These are phyloP conservation scores for Penicillium tannophilum DNA, from an alignment of 495 filamentous ascomycete species.

Conservation along the genomic window DNA sequence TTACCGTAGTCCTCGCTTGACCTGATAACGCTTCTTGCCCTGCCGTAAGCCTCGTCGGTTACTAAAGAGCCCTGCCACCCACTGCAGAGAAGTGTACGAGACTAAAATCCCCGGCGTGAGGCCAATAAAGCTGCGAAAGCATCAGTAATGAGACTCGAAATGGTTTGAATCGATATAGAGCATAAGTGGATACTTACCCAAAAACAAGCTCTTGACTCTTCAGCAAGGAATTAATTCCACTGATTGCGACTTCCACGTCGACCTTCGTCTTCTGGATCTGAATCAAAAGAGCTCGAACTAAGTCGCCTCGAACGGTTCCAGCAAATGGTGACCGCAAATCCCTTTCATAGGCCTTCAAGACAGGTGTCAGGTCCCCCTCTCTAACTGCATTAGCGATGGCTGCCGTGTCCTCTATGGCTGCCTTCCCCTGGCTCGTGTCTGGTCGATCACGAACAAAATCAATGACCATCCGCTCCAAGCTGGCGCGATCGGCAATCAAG, in stretches of 20 bases:
- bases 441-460: slow-evolving; percentile 87
- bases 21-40: slow-evolving; percentile 61
- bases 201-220: slow-evolving; percentile 98
- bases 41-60: slow-evolving; percentile 64
- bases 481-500: slow-evolving; percentile 83
- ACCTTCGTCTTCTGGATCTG: slow-evolving; percentile 99
- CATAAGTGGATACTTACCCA: slow-evolving; percentile 51
- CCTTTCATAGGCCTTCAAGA: slow-evolving; percentile 85
- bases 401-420: slow-evolving; percentile 59
- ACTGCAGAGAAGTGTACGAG: slow-evolving; percentile 71
- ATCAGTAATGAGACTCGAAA: slow-evolving; percentile 21
- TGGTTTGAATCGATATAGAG: not conserved
- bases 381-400: slow-evolving; percentile 74
- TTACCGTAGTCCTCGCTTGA: slow-evolving; percentile 72
- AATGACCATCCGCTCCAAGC: slow-evolving; percentile 95
- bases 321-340: slow-evolving; percentile 78
- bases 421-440: slow-evolving; percentile 46
- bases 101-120: slow-evolving; percentile 89
- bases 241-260: slow-evolving; percentile 92
- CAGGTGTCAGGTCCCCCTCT: slow-evolving; percentile 90
- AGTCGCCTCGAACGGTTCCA: slow-evolving; percentile 78
- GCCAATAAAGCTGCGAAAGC: slow-evolving; percentile 68
- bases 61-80: slow-evolving; percentile 67
- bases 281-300: slow-evolving; percentile 89
- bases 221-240: slow-evolving; percentile 87